Base-by-base conservation (phyloP, 2,329 filamentous ascomycete species). In the Penicillium griseofulvum region DNA sequence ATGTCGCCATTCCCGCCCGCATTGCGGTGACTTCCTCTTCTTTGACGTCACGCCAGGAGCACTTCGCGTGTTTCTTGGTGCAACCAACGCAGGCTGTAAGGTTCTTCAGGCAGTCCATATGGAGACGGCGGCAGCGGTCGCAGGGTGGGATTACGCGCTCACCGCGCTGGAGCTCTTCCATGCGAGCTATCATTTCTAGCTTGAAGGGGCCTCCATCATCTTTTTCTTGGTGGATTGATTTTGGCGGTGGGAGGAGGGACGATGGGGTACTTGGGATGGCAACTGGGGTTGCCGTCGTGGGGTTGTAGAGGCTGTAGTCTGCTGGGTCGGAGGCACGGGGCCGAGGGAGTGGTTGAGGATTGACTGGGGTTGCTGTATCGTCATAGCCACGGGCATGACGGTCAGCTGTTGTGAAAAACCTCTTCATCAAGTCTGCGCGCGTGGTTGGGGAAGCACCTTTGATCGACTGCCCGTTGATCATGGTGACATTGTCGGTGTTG, bases 21-120 rank as follows among this genome's bases (percentile, higher is more conserved):
- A 56, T 52, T 19, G 71, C 68, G 16, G 66, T 69, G 11, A 84
- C 60, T 64, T 96, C 91, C 3, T 88, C 87, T 31, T 90, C 85
- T 16, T 84, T 86, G n/a, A 94, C 84, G 42, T 88, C 85, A 62
- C 87, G 89, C 91, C 91, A 96, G 14, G 86, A 87, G 71, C 91
- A 96, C 66, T 91, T 92, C 19, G 90, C 90, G 69, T 96, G 91
- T 70, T 95, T 95, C 71, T 90, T 92, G 0, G 91, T 95, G 71
- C 91, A 96, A 22, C 90, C 90, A 71, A 88, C 85, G 68, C 91
- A 96, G 9, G 90, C 90, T 0, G 90, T 95, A 37, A 94, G 78
- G 59, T 96, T 89, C 74, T 95, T 95, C 45, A 92, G 78, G 59
- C 91, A 96, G 55, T 90, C 85, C 76, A 91, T 89, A 61, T 89